Percentiles rank a stretch among this genome's conserved stretches.
phyloP scores from a whole-genome alignment of 1,284 basidiomycete genomes.

The Rhodotorula sp. region DNA sequence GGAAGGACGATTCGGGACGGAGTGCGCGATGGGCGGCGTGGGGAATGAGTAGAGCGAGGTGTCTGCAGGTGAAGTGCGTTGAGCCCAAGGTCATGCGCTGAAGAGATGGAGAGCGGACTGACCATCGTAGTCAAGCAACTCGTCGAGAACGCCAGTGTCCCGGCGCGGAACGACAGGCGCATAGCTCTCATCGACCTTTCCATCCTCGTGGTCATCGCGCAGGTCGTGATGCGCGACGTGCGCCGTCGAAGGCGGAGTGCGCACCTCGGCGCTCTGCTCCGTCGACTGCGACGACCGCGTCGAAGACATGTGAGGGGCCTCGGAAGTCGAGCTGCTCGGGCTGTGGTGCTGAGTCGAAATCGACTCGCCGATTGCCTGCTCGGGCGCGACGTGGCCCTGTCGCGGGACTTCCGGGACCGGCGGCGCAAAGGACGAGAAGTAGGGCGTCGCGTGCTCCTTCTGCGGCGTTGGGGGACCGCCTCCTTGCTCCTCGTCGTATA shows the following conservation, averaged over 20 bases:
- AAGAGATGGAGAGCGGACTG: not conserved
- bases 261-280: not conserved
- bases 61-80: not conserved
- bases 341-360: not conserved
- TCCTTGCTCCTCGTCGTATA: constrained; percentile 1
- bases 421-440: not conserved
- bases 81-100: not conserved
- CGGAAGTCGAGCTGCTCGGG: not conserved
- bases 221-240: not conserved
- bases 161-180: not conserved
- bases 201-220: not conserved
- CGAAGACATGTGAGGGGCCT: not conserved
- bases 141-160: not conserved
- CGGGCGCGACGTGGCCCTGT: too few species aligned
- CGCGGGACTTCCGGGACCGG: too few species aligned
- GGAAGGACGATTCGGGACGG: constrained; percentile 1
- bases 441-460: constrained; percentile 1
- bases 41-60: constrained; percentile 25
- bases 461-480: constrained; percentile 13
- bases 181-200: not conserved
- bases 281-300: constrained; percentile 4
- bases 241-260: not conserved
- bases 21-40: constrained; percentile 6
- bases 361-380: not conserved
- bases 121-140: constrained; percentile 7